These are phyloP conservation scores for Tilletiopsis washingtonensis DNA, from an alignment of 1,284 basidiomycete species.

Conservation along the genomic window DNA sequence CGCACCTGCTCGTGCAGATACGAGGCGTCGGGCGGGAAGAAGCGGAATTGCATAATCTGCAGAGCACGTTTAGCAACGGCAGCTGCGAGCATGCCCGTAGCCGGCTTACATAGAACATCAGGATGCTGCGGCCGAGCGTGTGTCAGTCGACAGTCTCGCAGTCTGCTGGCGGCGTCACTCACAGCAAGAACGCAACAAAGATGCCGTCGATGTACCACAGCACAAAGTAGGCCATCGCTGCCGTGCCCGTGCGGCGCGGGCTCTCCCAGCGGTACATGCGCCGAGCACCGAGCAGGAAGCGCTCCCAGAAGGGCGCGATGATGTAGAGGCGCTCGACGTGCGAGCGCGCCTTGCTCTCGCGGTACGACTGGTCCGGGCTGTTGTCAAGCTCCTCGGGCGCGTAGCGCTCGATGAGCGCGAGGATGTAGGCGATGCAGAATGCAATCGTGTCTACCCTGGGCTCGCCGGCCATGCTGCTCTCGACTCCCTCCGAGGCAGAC, in stretches of 20 bases:
- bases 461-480: constrained; percentile 10
- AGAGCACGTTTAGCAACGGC: too few species aligned
- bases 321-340: constrained; percentile 45
- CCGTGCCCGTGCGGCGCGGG: constrained; percentile 21
- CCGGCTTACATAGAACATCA: constrained; percentile 43
- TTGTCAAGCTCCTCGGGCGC: constrained; percentile 46
- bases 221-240: constrained; percentile 46
- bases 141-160: not conserved
- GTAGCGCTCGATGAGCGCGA: constrained; percentile 39
- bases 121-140: not conserved
- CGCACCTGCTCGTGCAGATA: constrained; percentile 41
- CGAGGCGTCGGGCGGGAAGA: constrained; percentile 43
- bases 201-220: constrained; percentile 45
- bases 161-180: not conserved
- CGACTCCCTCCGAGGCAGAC: constrained; percentile 3
- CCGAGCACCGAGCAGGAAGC: constrained; percentile 20
- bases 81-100: too few species aligned
- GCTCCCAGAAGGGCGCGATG: constrained; percentile 47
- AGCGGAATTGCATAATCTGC: constrained; percentile 44
- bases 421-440: constrained; percentile 44
- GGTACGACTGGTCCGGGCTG: constrained; percentile 34
- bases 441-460: constrained; percentile 41
- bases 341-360: constrained; percentile 38
- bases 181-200: constrained; percentile 40
- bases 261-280: constrained; percentile 25